A percentile compares a stretch with the other conserved stretches of the same genome.
Conservation (phyloP, 2,329 filamentous ascomycete species). For the Ceratocystis cubensis region DNA sequence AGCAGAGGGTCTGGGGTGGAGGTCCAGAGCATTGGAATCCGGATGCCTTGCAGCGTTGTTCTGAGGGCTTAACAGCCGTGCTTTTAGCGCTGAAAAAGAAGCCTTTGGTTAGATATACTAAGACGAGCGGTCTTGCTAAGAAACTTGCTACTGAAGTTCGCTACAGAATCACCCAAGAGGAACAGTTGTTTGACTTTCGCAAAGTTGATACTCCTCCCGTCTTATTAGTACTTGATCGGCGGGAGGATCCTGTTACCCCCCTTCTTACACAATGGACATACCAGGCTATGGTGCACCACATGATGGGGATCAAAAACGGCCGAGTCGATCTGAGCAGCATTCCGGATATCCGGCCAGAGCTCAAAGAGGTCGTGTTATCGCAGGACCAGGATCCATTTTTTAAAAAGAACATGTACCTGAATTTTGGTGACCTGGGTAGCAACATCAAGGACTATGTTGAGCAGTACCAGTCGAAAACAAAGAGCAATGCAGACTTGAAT, state of each 20-base stretch:
- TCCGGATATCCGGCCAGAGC: conserved; percentile 70
- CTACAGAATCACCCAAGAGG: conserved; percentile 88
- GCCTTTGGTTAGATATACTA: conserved; percentile 84
- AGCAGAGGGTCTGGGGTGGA: conserved; percentile 66
- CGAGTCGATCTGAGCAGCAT: conserved; percentile 77
- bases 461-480: conserved; percentile 95
- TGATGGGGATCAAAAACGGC: conserved; percentile 90
- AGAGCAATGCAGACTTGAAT: conserved; percentile 89
- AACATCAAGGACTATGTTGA: conserved; percentile 98
- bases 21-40: conserved; percentile 82
- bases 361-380: conserved; percentile 87
- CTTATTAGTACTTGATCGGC: conserved; percentile 74
- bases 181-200: conserved; percentile 91
- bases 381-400: conserved; percentile 98
- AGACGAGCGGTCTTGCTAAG: conserved; percentile 77
- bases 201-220: conserved; percentile 91
- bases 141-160: conserved; percentile 87
- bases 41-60: conserved; percentile 72
- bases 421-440: conserved; percentile 87
- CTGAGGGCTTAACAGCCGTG: conserved; percentile 74
- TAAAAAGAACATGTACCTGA: conserved; percentile 97
- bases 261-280: conserved; percentile 97
- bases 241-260: conserved; percentile 90
- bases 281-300: conserved; percentile 98
- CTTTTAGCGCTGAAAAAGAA: conserved; percentile 91